A percentile compares a stretch with the other conserved stretches of the same genome.
Conservation (phyloP, 2,329 filamentous ascomycete genomes). For the Gnomoniopsis smithogilvyi region DNA sequence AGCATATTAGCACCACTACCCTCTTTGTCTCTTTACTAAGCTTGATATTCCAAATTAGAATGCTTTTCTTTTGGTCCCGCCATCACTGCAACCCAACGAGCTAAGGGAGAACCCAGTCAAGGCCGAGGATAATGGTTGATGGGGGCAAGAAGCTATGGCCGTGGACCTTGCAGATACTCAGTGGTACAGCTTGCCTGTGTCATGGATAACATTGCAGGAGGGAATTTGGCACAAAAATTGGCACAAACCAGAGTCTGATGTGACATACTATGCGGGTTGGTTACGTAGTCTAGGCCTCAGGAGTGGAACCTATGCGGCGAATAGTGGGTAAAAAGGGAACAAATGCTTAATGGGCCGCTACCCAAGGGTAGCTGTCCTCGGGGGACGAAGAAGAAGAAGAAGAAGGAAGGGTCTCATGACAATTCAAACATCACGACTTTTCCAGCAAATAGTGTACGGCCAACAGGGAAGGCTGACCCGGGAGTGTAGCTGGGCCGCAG, state of each 20-base stretch:
- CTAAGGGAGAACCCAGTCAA: conserved; percentile 5
- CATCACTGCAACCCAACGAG: background rate
- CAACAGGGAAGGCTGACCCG: background rate
- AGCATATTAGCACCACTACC: background rate
- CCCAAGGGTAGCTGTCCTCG: background rate
- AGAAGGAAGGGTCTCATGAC: background rate
- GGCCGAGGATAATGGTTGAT: conserved; percentile 6
- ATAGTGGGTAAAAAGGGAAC: background rate
- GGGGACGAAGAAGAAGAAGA: background rate
- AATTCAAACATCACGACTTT: background rate
- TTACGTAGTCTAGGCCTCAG: background rate
- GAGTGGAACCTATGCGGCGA: background rate
- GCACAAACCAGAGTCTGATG: background rate
- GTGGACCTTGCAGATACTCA: background rate
- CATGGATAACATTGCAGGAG: conserved; percentile 6
- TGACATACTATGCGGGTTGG: background rate
- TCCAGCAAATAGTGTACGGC: background rate
- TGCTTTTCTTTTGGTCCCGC: background rate
- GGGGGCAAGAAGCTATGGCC: background rate
- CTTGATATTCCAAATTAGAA: too few species aligned
- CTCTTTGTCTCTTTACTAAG: background rate
- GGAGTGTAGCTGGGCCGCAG: background rate
- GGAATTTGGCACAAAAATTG: too few species aligned
- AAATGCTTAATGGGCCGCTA: background rate
- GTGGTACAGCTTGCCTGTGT: too few species aligned